phyloP scores from a whole-genome alignment of 2,329 filamentous ascomycete species.

The Penicillium sumatraense region DNA sequence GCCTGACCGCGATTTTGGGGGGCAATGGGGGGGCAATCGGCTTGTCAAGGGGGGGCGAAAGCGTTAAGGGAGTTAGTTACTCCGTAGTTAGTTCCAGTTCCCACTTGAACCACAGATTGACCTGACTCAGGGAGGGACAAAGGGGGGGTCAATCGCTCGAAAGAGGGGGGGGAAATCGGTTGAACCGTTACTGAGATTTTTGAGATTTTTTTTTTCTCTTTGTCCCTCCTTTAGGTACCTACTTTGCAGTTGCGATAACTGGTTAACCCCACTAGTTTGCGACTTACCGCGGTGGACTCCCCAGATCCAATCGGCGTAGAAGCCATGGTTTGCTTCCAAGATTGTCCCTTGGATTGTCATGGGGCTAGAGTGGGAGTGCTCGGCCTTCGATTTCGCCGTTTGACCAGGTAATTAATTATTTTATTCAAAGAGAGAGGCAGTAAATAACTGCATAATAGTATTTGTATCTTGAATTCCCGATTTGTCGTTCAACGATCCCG shows the following conservation, averaged over 20 bases:
- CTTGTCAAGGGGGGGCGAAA: neutral
- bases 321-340: constrained; percentile 16
- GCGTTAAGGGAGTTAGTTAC: neutral
- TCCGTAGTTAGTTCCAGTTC: too few species aligned
- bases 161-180: constrained; percentile 3
- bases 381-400: neutral
- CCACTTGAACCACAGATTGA: neutral
- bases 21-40: too few species aligned
- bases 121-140: too few species aligned
- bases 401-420: too few species aligned
- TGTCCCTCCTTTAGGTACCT: too few species aligned
- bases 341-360: constrained; percentile 11
- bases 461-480: too few species aligned
- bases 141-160: neutral
- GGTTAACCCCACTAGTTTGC: constrained; percentile 29
- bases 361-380: neutral
- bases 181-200: constrained; percentile 8
- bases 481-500: too few species aligned
- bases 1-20: neutral
- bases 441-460: too few species aligned
- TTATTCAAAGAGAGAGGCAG: too few species aligned
- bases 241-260: too few species aligned
- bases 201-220: neutral
- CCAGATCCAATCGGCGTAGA: constrained; percentile 21
- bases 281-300: constrained; percentile 24